Conservation (phyloP, 2,329 filamentous ascomycete genomes). For the Fusarium vanettenii region DNA sequence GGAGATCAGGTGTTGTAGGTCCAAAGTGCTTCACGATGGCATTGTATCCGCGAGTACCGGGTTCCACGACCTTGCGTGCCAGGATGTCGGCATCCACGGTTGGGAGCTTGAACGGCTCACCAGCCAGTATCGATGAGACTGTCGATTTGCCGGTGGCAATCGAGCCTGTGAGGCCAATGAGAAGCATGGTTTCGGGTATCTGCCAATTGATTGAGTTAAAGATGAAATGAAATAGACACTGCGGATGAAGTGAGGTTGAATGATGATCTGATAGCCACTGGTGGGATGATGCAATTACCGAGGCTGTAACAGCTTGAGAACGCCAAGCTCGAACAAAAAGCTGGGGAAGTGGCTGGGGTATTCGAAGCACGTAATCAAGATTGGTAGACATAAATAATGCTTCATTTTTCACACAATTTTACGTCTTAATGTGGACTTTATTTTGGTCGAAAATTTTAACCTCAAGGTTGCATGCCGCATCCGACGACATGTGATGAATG, state of each 20-base stretch:
- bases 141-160: constrained; percentile 99
- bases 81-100: constrained; percentile 95
- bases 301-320: constrained; percentile 20
- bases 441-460: neutral
- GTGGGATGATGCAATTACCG: constrained; percentile 39
- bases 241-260: neutral
- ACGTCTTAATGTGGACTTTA: neutral
- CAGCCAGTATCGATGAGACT: constrained; percentile 84
- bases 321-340: neutral
- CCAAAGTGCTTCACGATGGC: constrained; percentile 86
- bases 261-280: constrained; percentile 28
- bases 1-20: constrained; percentile 85
- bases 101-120: constrained; percentile 85
- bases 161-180: constrained; percentile 95
- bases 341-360: constrained; percentile 2
- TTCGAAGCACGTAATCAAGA: neutral
- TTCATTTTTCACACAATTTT: neutral
- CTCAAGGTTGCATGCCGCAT: constrained; percentile 1
- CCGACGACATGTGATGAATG: constrained; percentile 22
- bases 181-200: constrained; percentile 72
- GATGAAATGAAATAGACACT: neutral
- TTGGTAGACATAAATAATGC: neutral
- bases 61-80: constrained; percentile 93
- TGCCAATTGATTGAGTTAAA: neutral
- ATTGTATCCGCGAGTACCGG: constrained; percentile 85